phyloP scores from a whole-genome alignment of 2,329 filamentous ascomycete species.

The Exophiala spinifera region DNA sequence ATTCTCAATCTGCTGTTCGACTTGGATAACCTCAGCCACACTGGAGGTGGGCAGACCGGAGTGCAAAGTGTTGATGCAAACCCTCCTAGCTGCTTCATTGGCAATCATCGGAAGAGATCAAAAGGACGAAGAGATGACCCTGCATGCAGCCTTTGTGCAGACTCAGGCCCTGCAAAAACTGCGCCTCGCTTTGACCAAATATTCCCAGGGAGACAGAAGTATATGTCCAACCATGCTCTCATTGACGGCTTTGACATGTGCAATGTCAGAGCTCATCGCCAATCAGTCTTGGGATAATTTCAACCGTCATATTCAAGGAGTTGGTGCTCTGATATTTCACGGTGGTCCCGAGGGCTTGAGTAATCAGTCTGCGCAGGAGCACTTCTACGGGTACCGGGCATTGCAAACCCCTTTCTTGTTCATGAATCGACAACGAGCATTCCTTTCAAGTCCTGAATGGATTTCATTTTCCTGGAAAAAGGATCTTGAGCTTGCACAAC shows the following conservation, averaged over 20 bases:
- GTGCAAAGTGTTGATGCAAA: conserved; percentile 19
- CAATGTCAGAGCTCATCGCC: conserved; percentile 22
- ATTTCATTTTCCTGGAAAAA: conserved; percentile 15
- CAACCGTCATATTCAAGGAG: conserved; percentile 20
- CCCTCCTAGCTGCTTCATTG: conserved; percentile 14
- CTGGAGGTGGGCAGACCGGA: conserved; percentile 13
- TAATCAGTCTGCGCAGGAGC: conserved; percentile 6
- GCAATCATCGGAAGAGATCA: conserved; percentile 18
- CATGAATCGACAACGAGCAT: conserved; percentile 17
- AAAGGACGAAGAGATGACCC: conserved; percentile 9
- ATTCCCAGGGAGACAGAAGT: conserved; percentile 10
- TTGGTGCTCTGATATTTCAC: conserved; percentile 20
- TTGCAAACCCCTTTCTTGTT: conserved; percentile 22
- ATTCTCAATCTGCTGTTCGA: conserved; percentile 15
- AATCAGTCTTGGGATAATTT: conserved; percentile 23
- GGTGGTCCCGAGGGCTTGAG: conserved; percentile 6
- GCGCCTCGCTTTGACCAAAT: conserved; percentile 12
- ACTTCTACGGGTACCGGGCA: conserved; percentile 21
- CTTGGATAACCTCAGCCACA: conserved; percentile 10
- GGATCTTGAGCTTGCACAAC: conserved; percentile 10
- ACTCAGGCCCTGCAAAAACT: conserved; percentile 18
- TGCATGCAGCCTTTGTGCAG: conserved; percentile 17
- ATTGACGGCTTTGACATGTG: conserved; percentile 17
- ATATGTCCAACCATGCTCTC: conserved; percentile 18
- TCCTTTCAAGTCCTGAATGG: conserved; percentile 18